Conservation (phyloP, 2,329 filamentous ascomycete species). For the Sporothrix humicola region DNA sequence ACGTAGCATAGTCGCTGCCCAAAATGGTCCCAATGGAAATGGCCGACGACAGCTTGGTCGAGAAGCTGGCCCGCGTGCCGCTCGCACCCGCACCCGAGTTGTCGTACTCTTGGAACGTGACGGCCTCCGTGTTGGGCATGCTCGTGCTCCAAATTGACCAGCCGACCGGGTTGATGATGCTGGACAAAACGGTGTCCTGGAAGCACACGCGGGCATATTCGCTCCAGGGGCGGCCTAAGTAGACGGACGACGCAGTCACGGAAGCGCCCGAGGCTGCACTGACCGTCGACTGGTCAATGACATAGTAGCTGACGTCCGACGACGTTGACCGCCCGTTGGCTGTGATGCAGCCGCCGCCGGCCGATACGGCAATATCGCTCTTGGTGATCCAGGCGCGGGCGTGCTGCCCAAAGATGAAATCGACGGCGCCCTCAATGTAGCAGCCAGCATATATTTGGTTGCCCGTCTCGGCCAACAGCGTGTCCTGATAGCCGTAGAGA, state of each 20-base stretch:
- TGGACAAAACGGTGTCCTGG: constrained; percentile 56
- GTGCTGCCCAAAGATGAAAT: constrained; percentile 48
- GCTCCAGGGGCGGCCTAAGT: constrained; percentile 58
- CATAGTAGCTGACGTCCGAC: constrained; percentile 1
- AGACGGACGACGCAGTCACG: constrained; percentile 59
- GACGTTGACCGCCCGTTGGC: background rate
- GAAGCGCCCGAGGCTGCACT: constrained; percentile 36
- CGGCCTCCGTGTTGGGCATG: background rate
- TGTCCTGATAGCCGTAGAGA: constrained; percentile 58
- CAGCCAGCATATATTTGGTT: constrained; percentile 55
- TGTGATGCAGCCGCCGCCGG: background rate
- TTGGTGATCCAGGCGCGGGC: constrained; percentile 36
- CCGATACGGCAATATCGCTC: constrained; percentile 42
- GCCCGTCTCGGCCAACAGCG: constrained; percentile 53
- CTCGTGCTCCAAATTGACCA: constrained; percentile 4
- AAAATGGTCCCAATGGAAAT: background rate
- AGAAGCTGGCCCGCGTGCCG: background rate
- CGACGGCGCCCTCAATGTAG: constrained; percentile 46
- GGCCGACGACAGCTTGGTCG: background rate
- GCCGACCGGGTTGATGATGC: constrained; percentile 56
- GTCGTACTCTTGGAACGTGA: constrained; percentile 6
- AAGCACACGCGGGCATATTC: constrained; percentile 55
- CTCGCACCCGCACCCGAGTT: background rate
- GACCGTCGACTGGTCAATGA: constrained; percentile 9
- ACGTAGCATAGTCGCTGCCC: background rate